Evolutionary conservation across 495 filamentous ascomycete species (phyloP), one percentile per base, ranked within the genome.

Genomic region (Tuber aestivum): DNA sequence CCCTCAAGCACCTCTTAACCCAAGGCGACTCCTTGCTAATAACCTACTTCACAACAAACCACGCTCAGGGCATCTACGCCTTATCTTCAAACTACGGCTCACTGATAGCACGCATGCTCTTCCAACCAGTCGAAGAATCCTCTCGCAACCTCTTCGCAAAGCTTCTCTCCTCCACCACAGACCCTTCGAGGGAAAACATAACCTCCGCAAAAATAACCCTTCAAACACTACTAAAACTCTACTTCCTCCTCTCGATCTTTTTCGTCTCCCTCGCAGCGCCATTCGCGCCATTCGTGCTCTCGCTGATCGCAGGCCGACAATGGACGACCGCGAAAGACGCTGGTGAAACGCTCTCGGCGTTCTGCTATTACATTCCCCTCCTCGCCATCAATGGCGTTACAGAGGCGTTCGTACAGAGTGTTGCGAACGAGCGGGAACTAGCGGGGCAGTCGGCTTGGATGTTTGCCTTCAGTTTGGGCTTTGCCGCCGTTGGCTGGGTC

Each of bases 61-160:
- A 88, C 50, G 92, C 93, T 18, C 95, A 98, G 85, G 95, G 95
- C n/a, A 90, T 93, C 27, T 99, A 98, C 84, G 92, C 94, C 0
- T 87, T 99, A 4, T 95, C 95, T 41, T 91, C 92, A 71, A 97
- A 97, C 82, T 99, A 99, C 85, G 95, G 96, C 61, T 92, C 93
- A 12, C 89, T 99, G 3, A 84, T 96, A 71, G 95, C 96, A 4
- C 91, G 95, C 20, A 89, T 97, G 74, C 84, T 99, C 74, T 95
- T 99, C 83, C 95, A 97, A 80, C 95, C 95, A 16, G 89, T 98
- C 79, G 95, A 99, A 82, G 96, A 98, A 83, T 93, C 91, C 78
- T 92, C 91, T 76, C 91, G 96, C 37, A 93, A 90, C 78, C 88
- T 97, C 75, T 97, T 98, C 82, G 92, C 92, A 45, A 90, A 90